These are phyloP conservation scores for Chytriomyces sp. DNA, from an alignment of 192 early-diverging fungal genomes.

Conservation along the genomic window DNA sequence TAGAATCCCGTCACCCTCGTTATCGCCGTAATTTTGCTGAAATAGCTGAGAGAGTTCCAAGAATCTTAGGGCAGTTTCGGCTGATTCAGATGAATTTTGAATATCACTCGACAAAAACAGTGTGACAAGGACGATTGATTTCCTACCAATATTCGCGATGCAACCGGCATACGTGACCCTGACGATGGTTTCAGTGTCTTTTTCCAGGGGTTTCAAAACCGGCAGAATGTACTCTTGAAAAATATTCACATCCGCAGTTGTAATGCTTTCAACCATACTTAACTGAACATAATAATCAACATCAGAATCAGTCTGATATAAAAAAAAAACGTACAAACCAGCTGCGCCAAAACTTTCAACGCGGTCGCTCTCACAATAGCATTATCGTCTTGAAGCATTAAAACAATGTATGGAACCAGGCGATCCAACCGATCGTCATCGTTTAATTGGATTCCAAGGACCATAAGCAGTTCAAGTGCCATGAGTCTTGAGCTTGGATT, in stretches of 20 bases:
- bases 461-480: constrained; percentile 76
- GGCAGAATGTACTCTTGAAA: constrained; percentile 93
- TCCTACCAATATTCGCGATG: constrained; percentile 64
- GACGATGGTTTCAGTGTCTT: constrained; percentile 77
- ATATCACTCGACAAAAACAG: neutral
- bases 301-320: neutral
- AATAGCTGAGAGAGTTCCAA: constrained; percentile 74
- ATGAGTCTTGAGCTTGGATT: constrained; percentile 74
- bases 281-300: constrained; percentile 51
- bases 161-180: constrained; percentile 83
- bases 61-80: constrained; percentile 77
- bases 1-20: constrained; percentile 54
- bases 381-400: constrained; percentile 66
- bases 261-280: constrained; percentile 74
- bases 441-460: constrained; percentile 55
- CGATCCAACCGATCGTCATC: constrained; percentile 79
- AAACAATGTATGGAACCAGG: constrained; percentile 78
- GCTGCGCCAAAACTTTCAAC: constrained; percentile 68
- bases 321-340: constrained; percentile 52
- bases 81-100: constrained; percentile 45
- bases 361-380: constrained; percentile 67
- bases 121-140: neutral
- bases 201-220: constrained; percentile 68
- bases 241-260: constrained; percentile 81
- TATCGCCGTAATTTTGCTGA: constrained; percentile 47